These are phyloP conservation scores for Pinus taeda DNA, from an alignment of 75 land plant species.

Conservation along the genomic window DNA sequence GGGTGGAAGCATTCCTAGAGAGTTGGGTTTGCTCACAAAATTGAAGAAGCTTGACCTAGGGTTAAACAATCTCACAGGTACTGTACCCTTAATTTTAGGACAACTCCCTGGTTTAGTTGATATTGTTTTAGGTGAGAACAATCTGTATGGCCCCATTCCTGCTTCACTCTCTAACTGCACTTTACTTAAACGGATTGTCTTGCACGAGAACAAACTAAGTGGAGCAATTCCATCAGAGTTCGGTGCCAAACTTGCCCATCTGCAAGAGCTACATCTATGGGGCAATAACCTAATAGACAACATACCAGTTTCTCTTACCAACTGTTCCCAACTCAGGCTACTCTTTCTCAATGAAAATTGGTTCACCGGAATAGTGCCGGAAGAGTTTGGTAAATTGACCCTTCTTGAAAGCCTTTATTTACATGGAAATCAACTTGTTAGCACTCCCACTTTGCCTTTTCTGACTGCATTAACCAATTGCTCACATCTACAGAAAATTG, in stretches of 20 bases:
- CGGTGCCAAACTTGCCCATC: slow-evolving; percentile 11
- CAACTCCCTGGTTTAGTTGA: background rate
- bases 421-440: slow-evolving; percentile 11
- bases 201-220: slow-evolving; percentile 24
- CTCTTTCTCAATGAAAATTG: slow-evolving; percentile 14
- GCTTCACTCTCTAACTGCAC: slow-evolving; percentile 14
- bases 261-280: slow-evolving; percentile 14
- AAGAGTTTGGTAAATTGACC: slow-evolving; percentile 11
- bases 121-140: slow-evolving; percentile 20
- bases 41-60: slow-evolving; percentile 15
- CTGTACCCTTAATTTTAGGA: slow-evolving; percentile 23
- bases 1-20: slow-evolving; percentile 2
- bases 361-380: slow-evolving; percentile 16
- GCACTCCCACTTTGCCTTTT: background rate
- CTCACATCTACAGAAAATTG: background rate
- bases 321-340: slow-evolving; percentile 5
- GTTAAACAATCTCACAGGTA: slow-evolving; percentile 29
- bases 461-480: slow-evolving; percentile 7
- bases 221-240: slow-evolving; percentile 25
- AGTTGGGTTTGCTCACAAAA: slow-evolving; percentile 9
- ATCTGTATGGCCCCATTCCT: slow-evolving; percentile 34
- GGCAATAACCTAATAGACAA: background rate
- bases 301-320: background rate
- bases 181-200: slow-evolving; percentile 17
- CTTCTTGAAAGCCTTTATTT: slow-evolving; percentile 20